Percentiles rank a stretch among this genome's conserved stretches.
Evolutionary conservation across 257 asterid species (phyloP).

Genomic region (Solanum arcanum): DNA sequence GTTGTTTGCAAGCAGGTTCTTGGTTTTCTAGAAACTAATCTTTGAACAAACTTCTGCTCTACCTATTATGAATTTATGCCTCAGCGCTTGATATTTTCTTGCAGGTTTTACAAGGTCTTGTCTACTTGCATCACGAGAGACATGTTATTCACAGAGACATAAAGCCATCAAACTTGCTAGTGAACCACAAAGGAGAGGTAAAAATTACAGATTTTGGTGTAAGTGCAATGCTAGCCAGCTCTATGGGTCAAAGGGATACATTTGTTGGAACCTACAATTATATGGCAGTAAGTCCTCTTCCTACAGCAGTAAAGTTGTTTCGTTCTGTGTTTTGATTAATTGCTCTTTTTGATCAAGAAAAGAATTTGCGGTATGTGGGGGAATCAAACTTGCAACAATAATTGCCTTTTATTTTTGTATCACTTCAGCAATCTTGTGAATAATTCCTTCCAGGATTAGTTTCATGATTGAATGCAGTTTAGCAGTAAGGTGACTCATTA

Average conservation of each 20-base stretch:
- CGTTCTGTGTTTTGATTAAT: not conserved
- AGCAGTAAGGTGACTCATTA: not conserved
- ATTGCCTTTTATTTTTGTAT: not conserved
- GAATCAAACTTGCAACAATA: not conserved
- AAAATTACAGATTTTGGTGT: constrained; percentile 98
- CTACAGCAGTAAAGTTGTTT: not conserved
- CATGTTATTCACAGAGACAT: constrained; percentile 95
- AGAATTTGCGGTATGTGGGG: not conserved
- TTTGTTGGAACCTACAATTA: constrained; percentile 95
- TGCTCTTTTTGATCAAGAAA: not conserved
- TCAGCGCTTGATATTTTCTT: not conserved
- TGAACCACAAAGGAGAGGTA: constrained; percentile 87
- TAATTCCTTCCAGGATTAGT: not conserved
- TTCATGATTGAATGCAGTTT: not conserved
- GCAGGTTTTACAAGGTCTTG: constrained; percentile 91
- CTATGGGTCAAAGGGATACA: constrained; percentile 92
- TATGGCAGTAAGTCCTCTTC: constrained; percentile 76
- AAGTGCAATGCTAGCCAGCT: constrained; percentile 89
- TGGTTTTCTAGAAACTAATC: constrained; percentile 2
- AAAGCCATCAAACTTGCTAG: constrained; percentile 69
- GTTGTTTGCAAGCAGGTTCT: constrained; percentile 89
- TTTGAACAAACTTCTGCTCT: not conserved
- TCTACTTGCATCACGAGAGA: constrained; percentile 74
- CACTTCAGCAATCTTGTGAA: not conserved
- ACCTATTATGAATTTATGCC: not conserved